Evolutionary conservation across 371 early-diverging fungal species (phyloP), one percentile per base, ranked within the genome.

Genomic region (Syncephalastrum racemosum): DNA sequence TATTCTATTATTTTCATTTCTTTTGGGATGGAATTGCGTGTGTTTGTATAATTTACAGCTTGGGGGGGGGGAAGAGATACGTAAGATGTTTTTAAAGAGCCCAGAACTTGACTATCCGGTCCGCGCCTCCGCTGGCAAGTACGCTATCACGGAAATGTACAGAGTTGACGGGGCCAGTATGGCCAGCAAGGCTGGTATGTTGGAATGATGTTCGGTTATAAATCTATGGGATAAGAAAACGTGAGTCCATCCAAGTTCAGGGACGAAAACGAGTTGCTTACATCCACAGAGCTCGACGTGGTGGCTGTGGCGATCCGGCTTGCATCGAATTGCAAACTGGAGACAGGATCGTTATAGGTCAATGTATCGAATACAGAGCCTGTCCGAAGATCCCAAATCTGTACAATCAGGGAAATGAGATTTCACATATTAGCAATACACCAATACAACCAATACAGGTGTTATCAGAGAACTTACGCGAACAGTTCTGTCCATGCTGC

Each of bases 321-420:
- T 5, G 76, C 47, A 59, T 82, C 80, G 60, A 90, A 86, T 50
- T 82, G 84, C 44, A 90, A 65, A 20, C 75, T 74, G 14, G 79
- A 75, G 2, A 91, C 81, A 8, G 80, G 68, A n/a, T 79, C 55
- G 4, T 74, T 73, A 53, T 81, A 87, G 13, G 66, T 64, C 12
- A 87, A 46, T 46, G 77, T 81, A 52, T 90, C 90, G 50, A 86
- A 75, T 4, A 83, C 77, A 5, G 81, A 79, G 22, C 88, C 88
- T 18, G 85, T 85, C 18, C 95, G 82, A 24, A 94, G 64, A 67
- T 95, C 95, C 94, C 94, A 94, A 36, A 93, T 82, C 79, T 86
- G 36, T 31, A 31, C 10, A 31, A 31, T 6, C 6, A 31, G 10
- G 6, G 12, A 12, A 31, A 31, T 2, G 10, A 8, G 36, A 31